Evolutionary conservation across 345 rosid species (phyloP).

Genomic region (Populus davidiana): DNA sequence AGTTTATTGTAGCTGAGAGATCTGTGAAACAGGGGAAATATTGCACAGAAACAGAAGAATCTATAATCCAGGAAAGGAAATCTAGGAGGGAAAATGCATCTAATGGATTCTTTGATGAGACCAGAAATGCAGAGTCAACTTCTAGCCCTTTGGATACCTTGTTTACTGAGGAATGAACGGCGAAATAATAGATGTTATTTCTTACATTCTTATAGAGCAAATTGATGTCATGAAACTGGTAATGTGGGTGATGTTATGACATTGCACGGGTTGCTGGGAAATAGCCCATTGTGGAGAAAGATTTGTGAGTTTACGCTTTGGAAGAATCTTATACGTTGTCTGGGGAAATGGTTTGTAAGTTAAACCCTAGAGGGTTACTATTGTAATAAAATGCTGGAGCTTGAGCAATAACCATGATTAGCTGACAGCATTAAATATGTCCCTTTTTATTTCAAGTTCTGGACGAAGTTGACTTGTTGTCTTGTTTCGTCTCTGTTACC

Average conservation of each 20-base stretch:
- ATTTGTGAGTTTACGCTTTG: constrained; percentile 1
- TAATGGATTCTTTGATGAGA: constrained; percentile 64
- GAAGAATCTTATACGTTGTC: background rate
- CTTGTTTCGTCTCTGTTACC: background rate
- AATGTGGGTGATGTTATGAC: background rate
- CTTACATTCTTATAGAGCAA: background rate
- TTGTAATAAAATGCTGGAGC: background rate
- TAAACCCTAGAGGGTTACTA: background rate
- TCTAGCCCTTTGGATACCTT: constrained; percentile 55
- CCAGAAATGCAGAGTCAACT: constrained; percentile 40
- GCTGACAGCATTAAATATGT: too few species aligned
- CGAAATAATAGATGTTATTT: background rate
- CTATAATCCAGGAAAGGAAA: constrained; percentile 61
- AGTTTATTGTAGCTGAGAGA: constrained; percentile 77
- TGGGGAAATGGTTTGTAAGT: background rate
- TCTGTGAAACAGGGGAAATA: constrained; percentile 54
- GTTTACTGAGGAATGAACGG: constrained; percentile 45
- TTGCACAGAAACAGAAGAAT: constrained; percentile 63
- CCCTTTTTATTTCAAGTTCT: background rate
- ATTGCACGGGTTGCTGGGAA: too few species aligned
- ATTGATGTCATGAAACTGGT: constrained; percentile 5
- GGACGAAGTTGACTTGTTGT: background rate
- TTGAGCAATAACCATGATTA: background rate
- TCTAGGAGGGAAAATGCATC: constrained; percentile 52
- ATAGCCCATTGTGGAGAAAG: background rate